Evolutionary conservation across 345 rosid species (phyloP).

Genomic region (Brassica carinata): DNA sequence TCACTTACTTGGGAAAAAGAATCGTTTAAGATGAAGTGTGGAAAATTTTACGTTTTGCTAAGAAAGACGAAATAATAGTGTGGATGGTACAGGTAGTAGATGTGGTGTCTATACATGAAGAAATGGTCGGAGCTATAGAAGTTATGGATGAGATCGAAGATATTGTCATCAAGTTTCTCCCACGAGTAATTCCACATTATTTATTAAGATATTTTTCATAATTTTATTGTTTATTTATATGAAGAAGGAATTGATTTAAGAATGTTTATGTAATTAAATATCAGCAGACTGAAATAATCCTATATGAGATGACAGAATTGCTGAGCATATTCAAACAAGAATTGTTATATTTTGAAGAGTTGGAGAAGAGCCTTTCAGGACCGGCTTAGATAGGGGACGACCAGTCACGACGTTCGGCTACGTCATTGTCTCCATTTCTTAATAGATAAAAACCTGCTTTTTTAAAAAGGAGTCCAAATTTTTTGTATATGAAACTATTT

Average conservation of each 20-base stretch:
- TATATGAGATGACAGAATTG: constrained; percentile 54
- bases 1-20: too few relatives aligned
- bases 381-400: too few relatives aligned
- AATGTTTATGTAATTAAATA: not conserved
- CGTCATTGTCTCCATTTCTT: too few relatives aligned
- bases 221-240: not conserved
- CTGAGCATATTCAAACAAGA: constrained; percentile 49
- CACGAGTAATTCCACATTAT: constrained; percentile 43
- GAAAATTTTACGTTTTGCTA: not conserved
- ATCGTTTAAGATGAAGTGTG: too few relatives aligned
- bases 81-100: constrained; percentile 48
- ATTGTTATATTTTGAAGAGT: constrained; percentile 45
- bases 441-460: too few relatives aligned
- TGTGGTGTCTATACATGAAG: constrained; percentile 48
- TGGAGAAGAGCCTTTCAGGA: constrained; percentile 36
- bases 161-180: constrained; percentile 38
- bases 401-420: too few relatives aligned
- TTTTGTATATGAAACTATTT: too few relatives aligned
- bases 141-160: constrained; percentile 55
- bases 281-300: constrained; percentile 60
- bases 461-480: too few relatives aligned
- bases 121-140: constrained; percentile 51
- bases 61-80: not conserved
- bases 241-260: not conserved
- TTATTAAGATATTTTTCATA: not conserved